Conservation (phyloP, 2,329 filamentous ascomycete genomes). For the Cladosporium sp. region DNA sequence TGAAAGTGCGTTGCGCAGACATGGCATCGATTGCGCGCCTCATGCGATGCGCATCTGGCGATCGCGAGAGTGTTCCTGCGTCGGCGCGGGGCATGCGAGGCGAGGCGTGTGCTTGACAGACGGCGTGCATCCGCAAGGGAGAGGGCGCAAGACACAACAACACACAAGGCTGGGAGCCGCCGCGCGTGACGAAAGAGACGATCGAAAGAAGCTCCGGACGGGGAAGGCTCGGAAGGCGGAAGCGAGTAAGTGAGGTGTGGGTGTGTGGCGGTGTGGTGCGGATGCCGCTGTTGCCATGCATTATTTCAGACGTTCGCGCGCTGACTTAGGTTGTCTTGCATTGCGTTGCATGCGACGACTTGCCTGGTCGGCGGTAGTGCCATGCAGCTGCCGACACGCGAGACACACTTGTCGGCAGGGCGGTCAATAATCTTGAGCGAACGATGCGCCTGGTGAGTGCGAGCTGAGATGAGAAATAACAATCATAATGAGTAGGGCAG, state of each 20-base stretch:
- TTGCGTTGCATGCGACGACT: constrained; percentile 1
- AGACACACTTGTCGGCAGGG: not conserved
- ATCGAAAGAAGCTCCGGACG: not conserved
- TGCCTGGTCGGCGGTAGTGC: not conserved
- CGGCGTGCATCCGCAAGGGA: constrained; percentile 4
- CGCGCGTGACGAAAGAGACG: constrained; percentile 6
- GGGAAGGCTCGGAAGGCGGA: constrained; percentile 6
- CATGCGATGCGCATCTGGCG: not conserved
- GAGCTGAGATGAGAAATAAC: not conserved
- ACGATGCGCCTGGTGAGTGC: too few species aligned
- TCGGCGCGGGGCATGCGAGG: constrained; percentile 6
- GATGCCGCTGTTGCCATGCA: not conserved
- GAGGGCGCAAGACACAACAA: not conserved
- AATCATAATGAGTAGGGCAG: not conserved
- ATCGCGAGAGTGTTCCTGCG: constrained; percentile 8
- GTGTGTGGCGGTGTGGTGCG: constrained; percentile 12
- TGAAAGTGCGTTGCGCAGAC: constrained; percentile 4
- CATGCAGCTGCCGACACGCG: not conserved
- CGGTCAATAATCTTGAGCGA: not conserved
- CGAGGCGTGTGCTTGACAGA: constrained; percentile 5
- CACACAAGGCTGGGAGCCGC: constrained; percentile 2
- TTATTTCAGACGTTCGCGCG: not conserved
- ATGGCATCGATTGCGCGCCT: not conserved
- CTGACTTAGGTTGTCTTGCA: constrained; percentile 3
- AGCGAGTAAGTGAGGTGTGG: constrained; percentile 11